Base-by-base conservation (phyloP, 1,284 basidiomycete genomes). In the Cryptococcus wingfieldii region DNA sequence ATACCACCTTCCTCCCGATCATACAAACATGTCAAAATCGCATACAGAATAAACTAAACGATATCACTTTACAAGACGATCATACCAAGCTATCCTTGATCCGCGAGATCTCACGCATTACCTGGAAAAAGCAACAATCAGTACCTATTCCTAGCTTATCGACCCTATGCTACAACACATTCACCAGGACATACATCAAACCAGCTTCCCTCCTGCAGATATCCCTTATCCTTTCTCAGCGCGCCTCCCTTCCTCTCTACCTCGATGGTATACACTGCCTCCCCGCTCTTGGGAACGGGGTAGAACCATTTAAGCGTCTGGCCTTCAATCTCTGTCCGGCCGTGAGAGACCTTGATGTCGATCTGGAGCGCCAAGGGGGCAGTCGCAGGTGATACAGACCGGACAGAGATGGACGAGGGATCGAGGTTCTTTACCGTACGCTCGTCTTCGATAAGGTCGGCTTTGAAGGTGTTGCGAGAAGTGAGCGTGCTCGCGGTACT, bases 281-380 rank as follows among this genome's bases (percentile, higher is more conserved):
- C 78, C 23, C 64, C 66, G 5, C 66, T 70, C 18, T 19, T 34
- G 1, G 89, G 88, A 0, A 85, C 80, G 34, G 82, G 80, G 71
- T 96, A 94, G 82, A 84, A 92, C 94, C 94, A 98, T 63, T 81
- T 81, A 52, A 98, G 72, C 38, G 78, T 82, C 77, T 83, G 82
- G 2, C 89, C 90, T 8, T 83, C 79, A 8, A 89, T 78, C 58
- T 81, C 80, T 79, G 83, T 90, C 39, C 79, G 70, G 1, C 93
- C 93, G 1, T 79, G 80, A 3, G 87, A 87, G 9, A 86, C 79
- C 18, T 77, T 72, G 42, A 84, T 71, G 28, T 77, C 71, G 19
- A 86, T 59, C 37, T 71, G 70, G 23, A 80, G 63, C 37, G 57
- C 58, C 18, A 72, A 55, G 3, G 59, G 39, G 18, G 44, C 34